These are phyloP conservation scores for Annulohypoxylon bovei DNA, from an alignment of 495 filamentous ascomycete genomes.

Conservation along the genomic window DNA sequence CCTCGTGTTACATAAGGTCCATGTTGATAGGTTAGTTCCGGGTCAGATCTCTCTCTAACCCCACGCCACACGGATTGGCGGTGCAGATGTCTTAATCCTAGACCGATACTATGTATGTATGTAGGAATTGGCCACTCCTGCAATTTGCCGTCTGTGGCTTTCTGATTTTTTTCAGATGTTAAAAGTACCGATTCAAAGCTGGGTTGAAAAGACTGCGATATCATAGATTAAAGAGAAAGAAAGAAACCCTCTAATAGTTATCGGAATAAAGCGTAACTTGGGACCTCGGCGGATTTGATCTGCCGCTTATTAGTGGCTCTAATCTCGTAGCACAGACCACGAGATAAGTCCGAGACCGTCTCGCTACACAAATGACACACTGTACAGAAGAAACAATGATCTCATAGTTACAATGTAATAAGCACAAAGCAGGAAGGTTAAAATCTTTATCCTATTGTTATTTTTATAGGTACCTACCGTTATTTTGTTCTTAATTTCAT, in stretches of 20 bases:
- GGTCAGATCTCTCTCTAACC: background rate
- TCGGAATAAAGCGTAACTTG: background rate
- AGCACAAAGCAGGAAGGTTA: background rate
- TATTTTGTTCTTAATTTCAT: background rate
- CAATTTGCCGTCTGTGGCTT: background rate
- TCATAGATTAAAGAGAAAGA: background rate
- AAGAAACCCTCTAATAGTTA: too few relatives aligned
- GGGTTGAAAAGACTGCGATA: background rate
- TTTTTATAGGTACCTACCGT: background rate
- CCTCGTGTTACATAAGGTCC: conserved; percentile 13
- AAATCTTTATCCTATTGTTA: background rate
- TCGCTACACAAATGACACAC: background rate
- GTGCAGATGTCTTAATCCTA: conserved; percentile 15
- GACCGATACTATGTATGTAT: too few relatives aligned
- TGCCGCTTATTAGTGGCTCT: background rate
- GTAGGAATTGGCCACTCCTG: background rate
- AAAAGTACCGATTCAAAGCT: too few relatives aligned
- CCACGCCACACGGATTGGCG: conserved; percentile 17
- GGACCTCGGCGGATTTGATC: background rate
- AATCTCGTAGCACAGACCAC: background rate
- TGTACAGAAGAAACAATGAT: conserved; percentile 1
- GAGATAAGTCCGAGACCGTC: background rate
- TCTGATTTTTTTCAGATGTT: background rate
- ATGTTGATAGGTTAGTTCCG: conserved; percentile 24
- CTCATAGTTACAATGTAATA: background rate